Conservation (phyloP, 1,139 yeast genomes). For the Yamadazyma buinensis region DNA sequence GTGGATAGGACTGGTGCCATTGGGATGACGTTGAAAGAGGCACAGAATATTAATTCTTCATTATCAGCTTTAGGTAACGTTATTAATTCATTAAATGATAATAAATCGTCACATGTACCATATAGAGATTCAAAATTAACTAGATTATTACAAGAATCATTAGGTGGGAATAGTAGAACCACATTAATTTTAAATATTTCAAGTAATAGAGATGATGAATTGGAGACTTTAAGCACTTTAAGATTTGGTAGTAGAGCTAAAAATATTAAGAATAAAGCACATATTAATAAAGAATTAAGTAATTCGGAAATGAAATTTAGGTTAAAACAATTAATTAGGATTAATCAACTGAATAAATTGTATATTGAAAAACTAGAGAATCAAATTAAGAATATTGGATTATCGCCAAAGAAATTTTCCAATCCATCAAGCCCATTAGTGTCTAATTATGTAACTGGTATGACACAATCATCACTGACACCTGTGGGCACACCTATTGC, state of each 20-base stretch:
- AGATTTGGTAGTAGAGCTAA: conserved; percentile 82
- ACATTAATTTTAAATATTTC: conserved; percentile 78
- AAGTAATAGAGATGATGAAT: conserved; percentile 56
- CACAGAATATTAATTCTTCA: conserved; percentile 78
- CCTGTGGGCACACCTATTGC: background rate
- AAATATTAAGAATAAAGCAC: conserved; percentile 63
- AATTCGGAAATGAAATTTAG: conserved; percentile 50
- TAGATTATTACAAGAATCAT: conserved; percentile 74
- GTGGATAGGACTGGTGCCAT: conserved; percentile 79
- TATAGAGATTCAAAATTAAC: conserved; percentile 85
- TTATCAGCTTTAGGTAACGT: conserved; percentile 78
- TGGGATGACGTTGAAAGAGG: conserved; percentile 76
- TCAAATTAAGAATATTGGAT: conserved; percentile 24
- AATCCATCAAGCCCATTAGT: no score
- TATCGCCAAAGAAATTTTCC: no score
- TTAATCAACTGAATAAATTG: conserved; percentile 40
- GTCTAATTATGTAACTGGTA: no score
- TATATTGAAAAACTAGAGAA: conserved; percentile 48
- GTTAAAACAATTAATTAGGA: conserved; percentile 45
- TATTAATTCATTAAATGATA: conserved; percentile 71
- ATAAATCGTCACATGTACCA: conserved; percentile 60
- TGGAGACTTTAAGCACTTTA: conserved; percentile 73
- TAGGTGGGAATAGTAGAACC: conserved; percentile 87
- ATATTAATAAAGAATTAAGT: conserved; percentile 67
- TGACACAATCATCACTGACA: background rate